Evolutionary conservation across 31 red algal species (phyloP), one percentile per base, ranked within the genome.

Genomic region (Odonthalia washingtoniensis): DNA sequence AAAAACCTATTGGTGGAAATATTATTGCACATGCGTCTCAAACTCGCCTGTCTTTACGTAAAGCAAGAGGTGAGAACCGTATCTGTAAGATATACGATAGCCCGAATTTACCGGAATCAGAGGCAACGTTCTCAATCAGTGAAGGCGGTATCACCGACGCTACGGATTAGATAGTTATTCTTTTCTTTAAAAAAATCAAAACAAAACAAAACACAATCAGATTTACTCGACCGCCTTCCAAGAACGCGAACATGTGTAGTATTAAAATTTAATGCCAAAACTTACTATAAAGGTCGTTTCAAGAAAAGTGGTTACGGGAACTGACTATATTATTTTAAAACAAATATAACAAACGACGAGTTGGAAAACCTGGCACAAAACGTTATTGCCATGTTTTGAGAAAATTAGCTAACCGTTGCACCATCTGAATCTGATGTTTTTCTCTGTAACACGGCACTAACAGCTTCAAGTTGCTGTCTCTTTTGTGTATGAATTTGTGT

Each of bases 1-100:
- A 94, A 61, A 95, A 96, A 57, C 97, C 97, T 24, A 96, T 99
- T 64, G 97, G 97, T 24, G 97, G 97, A 26, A 99, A 99, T 46
- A 99, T 99, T 78, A 99, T 99, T 64, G 97, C 97, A 1, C 97
- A 99, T 81, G 97, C 97, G 0, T 90, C 88, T 44, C 94, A 96
- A 87, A 99, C 97, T 34, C 74, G 97, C 21, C 57, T 99, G 73
- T 92, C 81, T 26, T 89, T 99, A 37, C 76, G 97, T 45, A 99
- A 99, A 70, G 91, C 87, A 16, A 79, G 97, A 44, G 97, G 88
- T n/a, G 97, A 99, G 34, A 96, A 94, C 31, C 86, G 97, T 24
- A 86, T 99, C 33, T 94, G 90, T 82, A 99, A 96, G 80, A 92
- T 99, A 86, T 96, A 94, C 39, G 97, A 99, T 88, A 94, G 90